A percentile compares a stretch with the other conserved stretches of the same genome.
phyloP scores from a whole-genome alignment of 106 monocot genomes.

The Dioscorea alata region DNA sequence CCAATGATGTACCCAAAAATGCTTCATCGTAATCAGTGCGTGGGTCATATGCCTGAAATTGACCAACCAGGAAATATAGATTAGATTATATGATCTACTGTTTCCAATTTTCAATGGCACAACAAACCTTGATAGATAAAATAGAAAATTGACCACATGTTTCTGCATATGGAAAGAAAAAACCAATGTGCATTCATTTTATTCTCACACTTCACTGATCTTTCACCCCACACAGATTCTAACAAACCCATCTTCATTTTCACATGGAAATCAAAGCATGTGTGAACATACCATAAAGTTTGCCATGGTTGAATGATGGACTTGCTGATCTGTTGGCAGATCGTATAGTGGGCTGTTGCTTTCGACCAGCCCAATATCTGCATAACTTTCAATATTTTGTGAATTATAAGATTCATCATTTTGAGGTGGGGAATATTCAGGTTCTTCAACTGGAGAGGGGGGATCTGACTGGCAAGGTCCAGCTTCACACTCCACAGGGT shows the following conservation, averaged over 20 bases:
- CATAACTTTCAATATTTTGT: slow-evolving; percentile 34
- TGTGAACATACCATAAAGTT: slow-evolving; percentile 39
- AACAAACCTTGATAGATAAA: too few relatives aligned
- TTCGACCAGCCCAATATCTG: slow-evolving; percentile 46
- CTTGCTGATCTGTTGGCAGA: slow-evolving; percentile 15
- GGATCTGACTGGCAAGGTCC: slow-evolving; percentile 26
- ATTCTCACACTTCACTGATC: too few relatives aligned
- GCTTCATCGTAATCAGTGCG: background rate
- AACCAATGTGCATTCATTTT: too few relatives aligned
- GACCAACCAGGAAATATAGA: too few relatives aligned
- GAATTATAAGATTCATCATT: slow-evolving; percentile 9
- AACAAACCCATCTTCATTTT: too few relatives aligned
- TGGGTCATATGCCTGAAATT: slow-evolving; percentile 8
- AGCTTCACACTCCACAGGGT: slow-evolving; percentile 18
- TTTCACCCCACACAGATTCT: too few relatives aligned
- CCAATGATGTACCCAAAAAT: background rate
- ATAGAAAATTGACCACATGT: too few relatives aligned
- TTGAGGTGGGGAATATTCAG: slow-evolving; percentile 13
- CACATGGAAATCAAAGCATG: too few relatives aligned
- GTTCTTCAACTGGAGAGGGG: slow-evolving; percentile 19
- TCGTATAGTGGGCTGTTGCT: slow-evolving; percentile 30
- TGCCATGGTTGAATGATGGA: slow-evolving; percentile 29
- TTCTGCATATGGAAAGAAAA: too few relatives aligned
- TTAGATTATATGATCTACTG: too few relatives aligned
- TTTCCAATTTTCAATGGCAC: too few relatives aligned